Base-by-base conservation (phyloP, 129 eudicot genomes). In the Saussurea involucrata region DNA sequence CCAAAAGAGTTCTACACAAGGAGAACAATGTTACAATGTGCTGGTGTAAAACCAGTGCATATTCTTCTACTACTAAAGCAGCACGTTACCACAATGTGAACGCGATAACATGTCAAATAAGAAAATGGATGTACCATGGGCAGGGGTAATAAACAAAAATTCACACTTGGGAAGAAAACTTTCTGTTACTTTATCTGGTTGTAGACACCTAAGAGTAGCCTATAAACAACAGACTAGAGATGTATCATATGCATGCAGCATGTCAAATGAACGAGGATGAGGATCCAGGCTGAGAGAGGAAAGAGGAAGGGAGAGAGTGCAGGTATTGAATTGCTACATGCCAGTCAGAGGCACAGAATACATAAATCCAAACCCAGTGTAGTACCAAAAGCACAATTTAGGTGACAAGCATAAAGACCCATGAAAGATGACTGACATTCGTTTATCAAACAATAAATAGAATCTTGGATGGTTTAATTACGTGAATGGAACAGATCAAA, bases 181-280 rank as follows among this genome's bases (percentile, higher is more conserved):
- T 66, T 84, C 96, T 15, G 90, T 69, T 65, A 90, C 86, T 74
- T 11, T 88, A 72, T 90, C 96, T 83, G 88, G 83, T 75, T 90
- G 96, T 63, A 90, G 85, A 49, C 88, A 72, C 79, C 93, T 81
- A 74, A 88, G 87, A 64, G 93, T 64, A 42, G 93, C 96, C 93
- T 90, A 80, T 71, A 78, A 72, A 80, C 75, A 82, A 80, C 13
- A 22, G n/a, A 4, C 20, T 68, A 46, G 15, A 46, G 15, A 46
- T 13, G 58, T 40, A 11, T 34, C 40, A 34, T 34, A 40, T 40
- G 49, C 49, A 40, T 40, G 49, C 49, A 40, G 17, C 49, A 40
- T 40, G 49, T 46, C 58, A 15, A 44, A 46, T 46, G 58, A 46
- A 46, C 6, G 20, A 46, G n/a, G 20, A 15, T 15, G 18, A 46